Base-by-base conservation (phyloP, 768 basidiomycete species). In the Leccinum variicolor region DNA sequence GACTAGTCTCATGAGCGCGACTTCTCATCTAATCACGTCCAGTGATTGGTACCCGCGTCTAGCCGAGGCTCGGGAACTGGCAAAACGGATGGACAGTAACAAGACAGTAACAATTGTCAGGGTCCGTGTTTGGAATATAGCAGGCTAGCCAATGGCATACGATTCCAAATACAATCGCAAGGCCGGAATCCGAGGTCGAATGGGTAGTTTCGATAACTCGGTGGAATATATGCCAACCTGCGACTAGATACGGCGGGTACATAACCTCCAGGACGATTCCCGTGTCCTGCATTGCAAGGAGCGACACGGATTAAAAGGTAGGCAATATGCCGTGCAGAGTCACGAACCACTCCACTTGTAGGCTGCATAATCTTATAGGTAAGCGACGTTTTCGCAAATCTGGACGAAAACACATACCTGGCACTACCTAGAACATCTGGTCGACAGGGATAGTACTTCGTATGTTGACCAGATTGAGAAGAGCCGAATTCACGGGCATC, bases 391-490 rank as follows among this genome's bases (percentile, higher is more conserved):
- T n/a, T 53, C n/a, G 13, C 19, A 17, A 13, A 46, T 19, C 17
- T 21, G 28, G 28, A 31, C 19, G 34, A 45, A 36, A 46, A 54
- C 21, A 59, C 65, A 39, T 13, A 66, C 68, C 58, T 61, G 26
- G 8, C 13, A 11, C 25, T n/a, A 17, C 33, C 58, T 36, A 72
- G 33, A 73, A 50, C 55, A 66, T 62, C 53, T 79, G 77, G 65
- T 87, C 83, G 52, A 84, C 19, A 26, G 87, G 84, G 56, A 88
- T 78, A 13, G 70, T 65, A 41, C 71, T 70, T 52, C 86, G 82
- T 78, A 88, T 75, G 64, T 81, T 81, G 59, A 90, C 74, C 61
- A 91, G 74, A 52, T 84, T 75, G 36, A 79, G 67, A 49, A 92
- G 74, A n/a, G 77, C 74, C 2, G 77, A 69, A 55, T 78, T 89